Percentiles rank a stretch among this genome's conserved stretches.
Evolutionary conservation across 164 flowering plant genomes (phyloP).

Genomic region (Macadamia integrifolia): DNA sequence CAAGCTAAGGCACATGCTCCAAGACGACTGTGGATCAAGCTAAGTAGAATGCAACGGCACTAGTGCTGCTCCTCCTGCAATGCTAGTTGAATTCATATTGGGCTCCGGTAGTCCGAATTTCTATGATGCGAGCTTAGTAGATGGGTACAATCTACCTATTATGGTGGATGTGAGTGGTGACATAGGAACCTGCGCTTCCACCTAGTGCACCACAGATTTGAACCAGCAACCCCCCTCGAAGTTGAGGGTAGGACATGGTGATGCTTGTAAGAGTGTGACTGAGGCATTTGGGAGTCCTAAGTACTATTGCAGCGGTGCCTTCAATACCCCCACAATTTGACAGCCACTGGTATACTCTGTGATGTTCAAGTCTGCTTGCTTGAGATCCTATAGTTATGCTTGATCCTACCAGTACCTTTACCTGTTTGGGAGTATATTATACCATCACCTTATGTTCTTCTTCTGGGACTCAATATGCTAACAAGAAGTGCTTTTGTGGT

Average conservation of each 20-base stretch:
- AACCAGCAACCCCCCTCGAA: not conserved
- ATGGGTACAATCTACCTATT: constrained; percentile 73
- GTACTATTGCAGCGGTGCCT: constrained; percentile 71
- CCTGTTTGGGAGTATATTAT: constrained; percentile 59
- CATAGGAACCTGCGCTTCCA: constrained; percentile 39
- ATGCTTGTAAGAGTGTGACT: constrained; percentile 66
- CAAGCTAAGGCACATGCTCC: constrained; percentile 50
- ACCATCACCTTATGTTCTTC: constrained; percentile 67
- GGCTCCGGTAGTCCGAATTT: constrained; percentile 52
- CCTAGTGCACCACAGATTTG: constrained; percentile 46
- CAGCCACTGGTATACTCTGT: constrained; percentile 52
- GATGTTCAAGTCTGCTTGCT: constrained; percentile 62
- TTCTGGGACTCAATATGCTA: too few species aligned
- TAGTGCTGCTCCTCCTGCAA: constrained; percentile 79
- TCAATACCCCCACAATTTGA: constrained; percentile 42
- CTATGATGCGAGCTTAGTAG: constrained; percentile 78
- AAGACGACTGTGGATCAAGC: constrained; percentile 83
- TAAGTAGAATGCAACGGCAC: constrained; percentile 66
- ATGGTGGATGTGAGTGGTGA: constrained; percentile 43
- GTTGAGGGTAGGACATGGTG: constrained; percentile 38
- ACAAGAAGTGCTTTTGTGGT: too few species aligned
- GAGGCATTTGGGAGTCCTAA: constrained; percentile 57
- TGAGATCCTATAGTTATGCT: constrained; percentile 62
- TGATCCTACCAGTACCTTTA: constrained; percentile 65
- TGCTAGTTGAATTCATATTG: constrained; percentile 84